Evolutionary conservation across 768 basidiomycete species (phyloP).

Genomic region (Nidularia pulvinata): DNA sequence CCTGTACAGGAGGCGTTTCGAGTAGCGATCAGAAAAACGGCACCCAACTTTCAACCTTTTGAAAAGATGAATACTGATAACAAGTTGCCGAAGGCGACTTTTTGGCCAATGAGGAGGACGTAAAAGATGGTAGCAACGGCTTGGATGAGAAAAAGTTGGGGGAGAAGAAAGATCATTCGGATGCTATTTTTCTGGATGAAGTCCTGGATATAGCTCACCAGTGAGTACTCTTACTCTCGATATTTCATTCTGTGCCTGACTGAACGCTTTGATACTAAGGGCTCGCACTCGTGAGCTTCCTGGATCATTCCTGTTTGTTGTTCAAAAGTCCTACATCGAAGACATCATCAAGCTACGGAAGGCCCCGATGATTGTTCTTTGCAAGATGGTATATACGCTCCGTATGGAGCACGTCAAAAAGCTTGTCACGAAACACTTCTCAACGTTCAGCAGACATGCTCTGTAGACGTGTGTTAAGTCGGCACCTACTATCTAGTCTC

Average conservation of each 20-base stretch:
- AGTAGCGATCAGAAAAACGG: constrained; percentile 35
- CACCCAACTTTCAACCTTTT: constrained; percentile 52
- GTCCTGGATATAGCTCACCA: constrained; percentile 42
- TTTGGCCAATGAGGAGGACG: constrained; percentile 35
- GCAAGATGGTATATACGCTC: constrained; percentile 30
- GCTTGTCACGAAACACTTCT: constrained; percentile 50
- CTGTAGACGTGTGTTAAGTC: no score
- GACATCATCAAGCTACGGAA: constrained; percentile 46
- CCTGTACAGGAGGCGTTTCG: constrained; percentile 42
- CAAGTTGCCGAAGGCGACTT: constrained; percentile 23
- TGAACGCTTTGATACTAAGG: constrained; percentile 26
- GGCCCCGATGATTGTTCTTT: constrained; percentile 42
- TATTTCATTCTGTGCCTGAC: background rate
- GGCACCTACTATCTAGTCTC: no score
- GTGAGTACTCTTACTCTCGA: constrained; percentile 27
- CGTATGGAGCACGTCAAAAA: constrained; percentile 34
- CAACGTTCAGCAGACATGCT: no score
- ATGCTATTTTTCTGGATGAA: constrained; percentile 48
- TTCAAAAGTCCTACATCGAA: constrained; percentile 50
- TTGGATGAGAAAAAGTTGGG: background rate
- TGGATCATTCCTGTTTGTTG: constrained; percentile 63
- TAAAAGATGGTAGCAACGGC: background rate
- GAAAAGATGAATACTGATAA: constrained; percentile 10
- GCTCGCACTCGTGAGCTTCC: constrained; percentile 74
- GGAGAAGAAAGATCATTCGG: constrained; percentile 2